Evolutionary conservation across 257 asterid genomes (phyloP).

Genomic region (Salvia miltiorrhiza): DNA sequence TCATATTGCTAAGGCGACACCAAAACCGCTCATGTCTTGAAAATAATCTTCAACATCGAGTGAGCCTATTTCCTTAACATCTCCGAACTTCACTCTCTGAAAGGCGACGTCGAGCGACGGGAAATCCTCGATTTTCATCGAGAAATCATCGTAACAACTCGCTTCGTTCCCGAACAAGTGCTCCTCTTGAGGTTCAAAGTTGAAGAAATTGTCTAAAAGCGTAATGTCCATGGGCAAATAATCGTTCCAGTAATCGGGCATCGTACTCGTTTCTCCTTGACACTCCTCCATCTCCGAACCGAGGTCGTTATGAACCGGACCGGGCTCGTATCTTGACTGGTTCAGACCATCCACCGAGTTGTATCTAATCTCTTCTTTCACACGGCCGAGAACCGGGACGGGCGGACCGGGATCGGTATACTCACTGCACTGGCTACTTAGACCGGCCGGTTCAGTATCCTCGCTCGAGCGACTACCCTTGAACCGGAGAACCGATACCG

Average conservation of each 20-base stretch:
- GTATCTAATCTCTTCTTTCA: not conserved
- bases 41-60: conserved; percentile 55
- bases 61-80: conserved; percentile 37
- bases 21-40: conserved; percentile 44
- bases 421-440: conserved; percentile 40
- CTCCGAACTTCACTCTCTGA: conserved; percentile 14
- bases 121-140: conserved; percentile 33
- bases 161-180: conserved; percentile 26
- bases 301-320: not conserved
- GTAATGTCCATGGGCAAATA: conserved; percentile 60
- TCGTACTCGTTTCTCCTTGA: conserved; percentile 47
- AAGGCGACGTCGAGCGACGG: conserved; percentile 11
- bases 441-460: conserved; percentile 23
- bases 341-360: not conserved
- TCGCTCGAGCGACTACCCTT: conserved; percentile 26
- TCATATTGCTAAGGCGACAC: conserved; percentile 44
- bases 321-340: not conserved
- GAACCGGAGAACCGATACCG: conserved; percentile 52
- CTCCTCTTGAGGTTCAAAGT: conserved; percentile 38
- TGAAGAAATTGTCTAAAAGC: conserved; percentile 49
- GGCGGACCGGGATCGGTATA: conserved; percentile 22
- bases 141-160: conserved; percentile 20
- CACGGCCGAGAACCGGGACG: not conserved
- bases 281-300: conserved; percentile 37
- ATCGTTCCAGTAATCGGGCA: conserved; percentile 44